These are phyloP conservation scores for Strigomonas galati DNA, from an alignment of 208 protist genomes.

Conservation along the genomic window DNA sequence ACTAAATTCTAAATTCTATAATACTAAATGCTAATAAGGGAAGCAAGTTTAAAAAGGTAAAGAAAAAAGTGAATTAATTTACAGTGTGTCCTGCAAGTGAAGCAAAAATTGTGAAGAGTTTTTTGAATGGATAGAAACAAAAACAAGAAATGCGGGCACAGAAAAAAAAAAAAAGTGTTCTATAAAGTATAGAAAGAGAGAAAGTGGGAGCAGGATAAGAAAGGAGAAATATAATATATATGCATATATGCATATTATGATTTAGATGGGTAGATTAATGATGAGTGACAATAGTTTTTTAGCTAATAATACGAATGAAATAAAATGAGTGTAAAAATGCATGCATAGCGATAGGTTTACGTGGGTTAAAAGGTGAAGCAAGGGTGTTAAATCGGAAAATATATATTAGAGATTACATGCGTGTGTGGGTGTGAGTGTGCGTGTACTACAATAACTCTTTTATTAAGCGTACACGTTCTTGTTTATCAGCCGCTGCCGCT, in stretches of 20 bases:
- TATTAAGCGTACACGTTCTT: neutral
- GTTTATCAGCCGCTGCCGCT: neutral
- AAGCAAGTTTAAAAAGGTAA: neutral
- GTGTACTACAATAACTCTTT: neutral
- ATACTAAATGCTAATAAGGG: neutral
- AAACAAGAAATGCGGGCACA: neutral
- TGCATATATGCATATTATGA: neutral
- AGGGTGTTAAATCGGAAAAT: neutral
- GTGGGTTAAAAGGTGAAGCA: neutral
- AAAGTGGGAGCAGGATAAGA: neutral
- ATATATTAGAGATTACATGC: neutral
- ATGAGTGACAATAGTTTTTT: no score
- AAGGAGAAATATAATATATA: neutral
- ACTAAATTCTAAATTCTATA: slow-evolving; percentile 2
- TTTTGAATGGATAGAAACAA: neutral
- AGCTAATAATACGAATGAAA: neutral
- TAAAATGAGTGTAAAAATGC: neutral
- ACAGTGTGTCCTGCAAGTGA: no score
- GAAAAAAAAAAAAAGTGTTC: neutral
- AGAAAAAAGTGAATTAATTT: no score
- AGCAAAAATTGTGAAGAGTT: no score
- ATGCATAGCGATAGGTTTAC: no score
- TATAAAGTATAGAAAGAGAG: neutral
- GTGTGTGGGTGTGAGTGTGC: neutral
- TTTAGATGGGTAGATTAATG: no score